Percentiles rank a stretch among this genome's conserved stretches.
These are phyloP conservation scores for Alternaria panax DNA, from an alignment of 2,329 filamentous ascomycete species.

Conservation along the genomic window DNA sequence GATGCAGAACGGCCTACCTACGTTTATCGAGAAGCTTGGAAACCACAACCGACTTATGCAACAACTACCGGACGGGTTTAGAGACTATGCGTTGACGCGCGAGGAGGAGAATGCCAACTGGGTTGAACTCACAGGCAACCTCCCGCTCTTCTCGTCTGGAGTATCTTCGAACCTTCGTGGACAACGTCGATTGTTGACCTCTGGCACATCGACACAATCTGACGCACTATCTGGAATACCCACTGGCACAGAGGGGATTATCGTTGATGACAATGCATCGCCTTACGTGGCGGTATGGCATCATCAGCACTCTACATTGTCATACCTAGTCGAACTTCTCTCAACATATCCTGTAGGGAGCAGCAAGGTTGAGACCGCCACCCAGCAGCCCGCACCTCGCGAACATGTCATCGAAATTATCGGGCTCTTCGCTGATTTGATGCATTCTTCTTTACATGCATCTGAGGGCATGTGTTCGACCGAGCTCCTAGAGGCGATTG, in stretches of 20 bases:
- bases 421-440: conserved; percentile 73
- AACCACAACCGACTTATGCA: conserved; percentile 79
- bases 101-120: conserved; percentile 88
- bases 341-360: conserved; percentile 70
- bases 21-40: conserved; percentile 69
- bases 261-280: conserved; percentile 75
- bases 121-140: conserved; percentile 70
- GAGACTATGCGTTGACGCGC: conserved; percentile 76
- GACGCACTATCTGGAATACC: conserved; percentile 67
- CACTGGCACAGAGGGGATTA: conserved; percentile 70
- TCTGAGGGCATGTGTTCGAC: conserved; percentile 36
- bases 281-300: conserved; percentile 78
- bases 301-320: conserved; percentile 78
- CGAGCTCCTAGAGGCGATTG: conserved; percentile 40
- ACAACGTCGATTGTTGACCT: conserved; percentile 34
- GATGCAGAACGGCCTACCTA: conserved; percentile 57
- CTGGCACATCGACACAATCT: conserved; percentile 11
- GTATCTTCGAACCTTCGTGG: conserved; percentile 25
- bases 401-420: conserved; percentile 77
- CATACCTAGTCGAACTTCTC: conserved; percentile 78
- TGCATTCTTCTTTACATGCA: conserved; percentile 55
- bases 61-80: conserved; percentile 73
- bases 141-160: conserved; percentile 67
- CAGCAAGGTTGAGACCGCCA: conserved; percentile 57
- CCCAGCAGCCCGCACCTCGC: conserved; percentile 57